Conservation (phyloP, 768 basidiomycete species). For the Pisolithus sp. region DNA sequence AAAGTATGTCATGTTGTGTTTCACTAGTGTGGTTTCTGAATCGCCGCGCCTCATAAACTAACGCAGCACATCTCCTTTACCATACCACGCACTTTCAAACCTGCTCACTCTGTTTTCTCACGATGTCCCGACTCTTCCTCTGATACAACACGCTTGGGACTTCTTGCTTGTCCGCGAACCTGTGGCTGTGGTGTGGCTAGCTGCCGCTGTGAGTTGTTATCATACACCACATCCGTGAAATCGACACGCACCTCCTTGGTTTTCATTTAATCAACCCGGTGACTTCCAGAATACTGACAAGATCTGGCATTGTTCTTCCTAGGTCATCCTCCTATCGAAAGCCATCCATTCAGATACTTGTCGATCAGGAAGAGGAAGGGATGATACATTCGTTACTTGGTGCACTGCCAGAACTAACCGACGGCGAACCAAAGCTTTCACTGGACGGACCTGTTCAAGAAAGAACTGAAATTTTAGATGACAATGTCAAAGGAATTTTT, state of each 20-base stretch:
- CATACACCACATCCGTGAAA: background rate
- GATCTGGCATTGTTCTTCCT: background rate
- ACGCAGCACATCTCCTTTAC: slow-evolving; percentile 64
- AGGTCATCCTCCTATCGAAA: slow-evolving; percentile 77
- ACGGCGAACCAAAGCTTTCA: slow-evolving; percentile 5
- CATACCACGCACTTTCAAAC: slow-evolving; percentile 86
- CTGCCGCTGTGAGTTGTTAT: slow-evolving; percentile 58
- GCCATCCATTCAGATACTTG: slow-evolving; percentile 52
- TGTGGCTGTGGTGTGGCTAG: slow-evolving; percentile 74
- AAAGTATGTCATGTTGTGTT: slow-evolving; percentile 35
- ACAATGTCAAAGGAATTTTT: background rate
- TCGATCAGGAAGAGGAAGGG: slow-evolving; percentile 69
- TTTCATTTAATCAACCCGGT: too few relatives aligned
- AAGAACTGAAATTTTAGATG: background rate
- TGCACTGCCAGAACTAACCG: slow-evolving; percentile 48
- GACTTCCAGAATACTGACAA: too few relatives aligned
- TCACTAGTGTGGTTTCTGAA: background rate
- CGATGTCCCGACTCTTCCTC: slow-evolving; percentile 81
- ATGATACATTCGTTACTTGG: slow-evolving; percentile 76
- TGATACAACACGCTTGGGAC: slow-evolving; percentile 90
- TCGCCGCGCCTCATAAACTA: slow-evolving; percentile 1
- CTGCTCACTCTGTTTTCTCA: slow-evolving; percentile 90
- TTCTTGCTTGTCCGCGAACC: slow-evolving; percentile 81
- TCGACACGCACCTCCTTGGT: too few relatives aligned
- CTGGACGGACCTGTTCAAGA: background rate